Percentiles rank a stretch among this genome's conserved stretches.
Conservation (phyloP, 2,329 filamentous ascomycete genomes). For the Verticillium longisporum region DNA sequence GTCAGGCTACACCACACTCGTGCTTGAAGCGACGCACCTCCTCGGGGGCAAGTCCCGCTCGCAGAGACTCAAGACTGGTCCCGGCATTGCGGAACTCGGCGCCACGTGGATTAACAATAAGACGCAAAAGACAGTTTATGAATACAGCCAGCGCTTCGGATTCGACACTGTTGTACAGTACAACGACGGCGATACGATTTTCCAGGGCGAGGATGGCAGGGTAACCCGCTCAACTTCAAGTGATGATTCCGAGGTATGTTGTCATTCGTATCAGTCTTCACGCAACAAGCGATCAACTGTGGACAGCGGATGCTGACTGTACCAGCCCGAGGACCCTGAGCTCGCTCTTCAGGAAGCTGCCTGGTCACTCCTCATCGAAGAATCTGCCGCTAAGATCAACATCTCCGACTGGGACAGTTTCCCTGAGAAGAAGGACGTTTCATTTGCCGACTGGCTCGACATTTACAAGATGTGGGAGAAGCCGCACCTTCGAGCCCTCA, state of each 20-base stretch:
- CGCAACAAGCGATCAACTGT: no score
- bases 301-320: background rate
- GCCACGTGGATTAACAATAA: constrained; percentile 12
- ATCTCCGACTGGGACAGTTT: constrained; percentile 2
- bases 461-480: background rate
- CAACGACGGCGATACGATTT: constrained; percentile 2
- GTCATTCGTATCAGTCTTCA: no score
- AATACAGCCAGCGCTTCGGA: constrained; percentile 4
- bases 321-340: background rate
- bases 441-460: background rate
- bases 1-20: background rate
- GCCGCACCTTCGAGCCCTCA: background rate
- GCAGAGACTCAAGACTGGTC: background rate
- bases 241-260: background rate
- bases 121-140: constrained; percentile 6
- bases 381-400: background rate
- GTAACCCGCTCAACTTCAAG: background rate
- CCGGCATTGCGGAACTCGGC: constrained; percentile 7
- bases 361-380: background rate
- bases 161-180: constrained; percentile 8
- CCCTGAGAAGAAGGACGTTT: background rate
- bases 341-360: background rate
- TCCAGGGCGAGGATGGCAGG: constrained; percentile 1
- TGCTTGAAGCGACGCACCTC: constrained; percentile 2
- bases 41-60: constrained; percentile 8